Evolutionary conservation across 345 rosid genomes (phyloP), one percentile per base, ranked within the genome.

Genomic region (Eutrema japonicum): DNA sequence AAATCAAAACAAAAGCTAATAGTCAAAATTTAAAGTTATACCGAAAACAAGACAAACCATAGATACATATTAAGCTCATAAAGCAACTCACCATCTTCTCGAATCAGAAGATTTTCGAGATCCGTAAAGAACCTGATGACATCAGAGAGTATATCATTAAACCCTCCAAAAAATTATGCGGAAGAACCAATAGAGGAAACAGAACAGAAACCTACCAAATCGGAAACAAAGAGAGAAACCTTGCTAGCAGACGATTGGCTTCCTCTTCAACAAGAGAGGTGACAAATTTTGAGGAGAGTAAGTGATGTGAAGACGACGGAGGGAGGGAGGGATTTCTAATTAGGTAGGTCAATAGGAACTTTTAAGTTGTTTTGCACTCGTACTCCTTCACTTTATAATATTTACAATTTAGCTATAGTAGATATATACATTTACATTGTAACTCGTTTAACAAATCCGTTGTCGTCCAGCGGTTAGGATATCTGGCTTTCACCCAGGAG

Each of bases 391-490:
- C 48, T 35, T 37, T 18, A 18, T 18, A 35, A 1, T 35, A 35
- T 35, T 35, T 35, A 35, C 8, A 35, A 35, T 35, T 6, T 35
- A 22, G 0, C 2, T 1, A 22, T 22, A 22, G 2, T 22, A 22
- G 0, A 22, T 22, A 22, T 22, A 22, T 22, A 22, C 2, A 22
- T 32, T 9, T 38, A 51, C 4, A 8, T 2, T 4, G 0, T 0
- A 0, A 51, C 2, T 0, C 0, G 0, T 12, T 10, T 42, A 33
- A 27, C 6, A 49, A 8, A 27, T 77, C 93, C 92, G 83, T 81
- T 89, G 92, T 89, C 90, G 97, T 91, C 97, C 94, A 93, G 89
- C 86, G 98, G 97, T 85, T 83, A 93, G 97, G 94, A 89, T 91
- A 47, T 83, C 91, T 89, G 96, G 93, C 96, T 93, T 90, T 90